These are phyloP conservation scores for Saccharomyces hybrid DNA, from an alignment of 1,139 yeast species.

Conservation along the genomic window DNA sequence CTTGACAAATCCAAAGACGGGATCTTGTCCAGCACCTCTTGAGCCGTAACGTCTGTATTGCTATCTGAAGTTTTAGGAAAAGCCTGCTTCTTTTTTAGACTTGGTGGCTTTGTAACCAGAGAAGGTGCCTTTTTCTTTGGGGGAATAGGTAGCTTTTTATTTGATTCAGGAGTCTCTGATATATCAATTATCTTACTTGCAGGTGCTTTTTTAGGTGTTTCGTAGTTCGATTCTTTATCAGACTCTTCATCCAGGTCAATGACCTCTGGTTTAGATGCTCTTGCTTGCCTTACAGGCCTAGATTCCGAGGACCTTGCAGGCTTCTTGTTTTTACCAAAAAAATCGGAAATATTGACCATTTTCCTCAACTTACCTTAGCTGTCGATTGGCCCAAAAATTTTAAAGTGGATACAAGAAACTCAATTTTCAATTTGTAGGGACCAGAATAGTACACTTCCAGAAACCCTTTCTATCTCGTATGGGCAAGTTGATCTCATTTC, in stretches of 20 bases:
- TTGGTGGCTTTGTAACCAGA: background rate
- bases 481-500: background rate
- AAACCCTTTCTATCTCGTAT: background rate
- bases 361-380: background rate
- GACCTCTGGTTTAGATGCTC: constrained; percentile 14
- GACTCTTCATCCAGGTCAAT: constrained; percentile 23
- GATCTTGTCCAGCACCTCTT: constrained; percentile 27
- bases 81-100: background rate
- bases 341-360: constrained; percentile 41
- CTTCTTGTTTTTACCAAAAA: constrained; percentile 25
- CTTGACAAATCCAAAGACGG: constrained; percentile 29
- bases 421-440: background rate
- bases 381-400: background rate
- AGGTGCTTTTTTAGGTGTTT: constrained; percentile 1
- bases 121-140: constrained; percentile 1
- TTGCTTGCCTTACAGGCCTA: constrained; percentile 10
- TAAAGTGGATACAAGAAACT: background rate
- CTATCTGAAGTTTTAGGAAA: background rate
- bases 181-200: background rate
- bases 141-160: background rate
- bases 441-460: background rate
- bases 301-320: background rate
- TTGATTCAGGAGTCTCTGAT: background rate
- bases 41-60: constrained; percentile 14
- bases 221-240: constrained; percentile 7